Conservation (phyloP, 106 monocot genomes). For the Amphibolis antarctica region DNA sequence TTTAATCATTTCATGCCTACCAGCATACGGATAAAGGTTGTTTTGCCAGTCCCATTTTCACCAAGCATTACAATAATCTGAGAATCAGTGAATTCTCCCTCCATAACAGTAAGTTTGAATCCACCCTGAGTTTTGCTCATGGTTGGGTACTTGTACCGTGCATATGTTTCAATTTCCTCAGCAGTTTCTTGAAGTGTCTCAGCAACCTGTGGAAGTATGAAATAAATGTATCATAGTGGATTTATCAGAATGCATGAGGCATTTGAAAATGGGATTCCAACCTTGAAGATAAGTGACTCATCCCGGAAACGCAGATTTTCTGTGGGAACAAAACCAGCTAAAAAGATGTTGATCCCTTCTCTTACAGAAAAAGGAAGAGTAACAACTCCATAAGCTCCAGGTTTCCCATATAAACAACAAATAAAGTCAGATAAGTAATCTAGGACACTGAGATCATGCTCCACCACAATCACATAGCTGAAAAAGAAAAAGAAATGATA, state of each 20-base stretch:
- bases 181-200: slow-evolving; percentile 95
- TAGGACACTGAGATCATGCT: slow-evolving; percentile 97
- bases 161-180: slow-evolving; percentile 92
- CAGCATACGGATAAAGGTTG: slow-evolving; percentile 99
- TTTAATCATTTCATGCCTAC: slow-evolving; percentile 20
- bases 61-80: slow-evolving; percentile 99
- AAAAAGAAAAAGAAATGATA: neutral
- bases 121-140: slow-evolving; percentile 86
- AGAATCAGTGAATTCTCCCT: slow-evolving; percentile 97
- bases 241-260: neutral
- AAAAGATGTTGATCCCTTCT: slow-evolving; percentile 99
- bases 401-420: slow-evolving; percentile 96
- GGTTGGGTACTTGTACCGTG: slow-evolving; percentile 81
- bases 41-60: slow-evolving; percentile 99
- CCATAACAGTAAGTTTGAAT: slow-evolving; percentile 79
- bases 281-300: slow-evolving; percentile 91
- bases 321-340: slow-evolving; percentile 90
- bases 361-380: slow-evolving; percentile 93
- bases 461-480: slow-evolving; percentile 99
- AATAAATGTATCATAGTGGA: neutral
- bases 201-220: slow-evolving; percentile 52
- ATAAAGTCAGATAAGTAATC: slow-evolving; percentile 99
- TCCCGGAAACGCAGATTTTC: slow-evolving; percentile 94
- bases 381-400: slow-evolving; percentile 98
- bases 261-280: slow-evolving; percentile 4